These are phyloP conservation scores for Nitzschia putrida DNA, from an alignment of 108 stramenopile genomes.

Conservation along the genomic window DNA sequence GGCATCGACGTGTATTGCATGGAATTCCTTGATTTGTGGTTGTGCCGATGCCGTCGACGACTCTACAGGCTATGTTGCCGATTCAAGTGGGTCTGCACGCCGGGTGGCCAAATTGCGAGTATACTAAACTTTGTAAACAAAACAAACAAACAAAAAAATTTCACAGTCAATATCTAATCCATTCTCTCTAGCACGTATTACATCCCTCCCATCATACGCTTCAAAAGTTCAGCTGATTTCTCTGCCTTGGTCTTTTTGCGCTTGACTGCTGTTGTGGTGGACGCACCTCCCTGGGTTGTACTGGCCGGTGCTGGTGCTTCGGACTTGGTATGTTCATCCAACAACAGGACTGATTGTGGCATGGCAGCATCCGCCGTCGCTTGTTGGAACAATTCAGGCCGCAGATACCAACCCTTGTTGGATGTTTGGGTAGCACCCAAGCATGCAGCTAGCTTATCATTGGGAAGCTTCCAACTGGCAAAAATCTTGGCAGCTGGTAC, in stretches of 20 bases:
- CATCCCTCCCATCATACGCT: slow-evolving; percentile 50
- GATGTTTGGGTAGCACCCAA: not conserved
- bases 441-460: not conserved
- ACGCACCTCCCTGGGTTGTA: not conserved
- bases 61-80: not conserved
- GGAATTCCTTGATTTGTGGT: not conserved
- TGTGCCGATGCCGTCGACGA: not conserved
- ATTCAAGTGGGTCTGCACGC: too few relatives aligned
- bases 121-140: not conserved
- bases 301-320: too few relatives aligned
- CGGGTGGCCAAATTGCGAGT: not conserved
- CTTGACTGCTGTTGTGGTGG: slow-evolving; percentile 5
- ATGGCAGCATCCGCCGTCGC: not conserved
- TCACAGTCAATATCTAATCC: too few relatives aligned
- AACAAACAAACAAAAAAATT: too few relatives aligned
- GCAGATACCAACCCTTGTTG: slow-evolving; percentile 25
- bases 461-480: slow-evolving; percentile 66
- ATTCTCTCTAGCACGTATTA: too few relatives aligned
- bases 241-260: slow-evolving; percentile 31
- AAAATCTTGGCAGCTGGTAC: slow-evolving; percentile 83
- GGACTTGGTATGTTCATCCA: slow-evolving; percentile 6
- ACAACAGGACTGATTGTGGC: slow-evolving; percentile 27
- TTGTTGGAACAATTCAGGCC: slow-evolving; percentile 22
- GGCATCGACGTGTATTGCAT: slow-evolving; percentile 9
- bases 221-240: slow-evolving; percentile 44